Base-by-base conservation (phyloP, 2,329 filamentous ascomycete genomes). In the Fusarium sp. region DNA sequence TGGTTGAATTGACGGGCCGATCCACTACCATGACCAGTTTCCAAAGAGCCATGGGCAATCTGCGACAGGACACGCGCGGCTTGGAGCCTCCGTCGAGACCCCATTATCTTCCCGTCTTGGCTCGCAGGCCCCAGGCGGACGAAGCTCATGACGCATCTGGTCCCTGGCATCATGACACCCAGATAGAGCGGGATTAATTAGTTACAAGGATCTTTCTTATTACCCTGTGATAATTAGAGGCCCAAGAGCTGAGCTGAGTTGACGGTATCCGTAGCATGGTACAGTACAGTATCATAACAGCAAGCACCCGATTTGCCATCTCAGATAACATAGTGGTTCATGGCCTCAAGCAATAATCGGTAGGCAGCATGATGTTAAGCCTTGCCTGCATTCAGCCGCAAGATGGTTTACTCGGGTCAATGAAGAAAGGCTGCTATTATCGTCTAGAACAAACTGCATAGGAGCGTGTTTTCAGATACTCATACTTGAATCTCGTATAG, bases 1-100 rank as follows among this genome's bases (percentile, higher is more conserved):
- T 65, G 41, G 45, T 50, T 61, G 54, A 53, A 46, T 67, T 48
- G 54, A 59, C 62, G 62, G 65, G 45, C 67, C 65, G 67, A 67
- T 65, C 54, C 57, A 70, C 46, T 38, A 32, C 32, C 50, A 38
- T 47, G 46, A 28, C 47, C 38, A 58, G 43, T 36, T 43, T 39
- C 24, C 24, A 39, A 25, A 48, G 36, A 19, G 31, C 32, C 38
- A 53, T 45, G 22, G 9, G 8, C 54, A 47, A 19, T 46, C 24
- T n/a, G 34, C 34, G 35, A 36, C 29, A 57, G 48, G 42, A 49
- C 28, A 40, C 32, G 42, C 46, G 46, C 58, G 46, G 53, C 49
- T 47, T 62, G 28, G 49, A 59, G 62, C 45, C 49, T 66, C 58
- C 53, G 46, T 35, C 24, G 12, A 39, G 39, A 39, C 50, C 32